phyloP scores from a whole-genome alignment of 441 rosid genomes.

The Rhodomyrtus psidioides region DNA sequence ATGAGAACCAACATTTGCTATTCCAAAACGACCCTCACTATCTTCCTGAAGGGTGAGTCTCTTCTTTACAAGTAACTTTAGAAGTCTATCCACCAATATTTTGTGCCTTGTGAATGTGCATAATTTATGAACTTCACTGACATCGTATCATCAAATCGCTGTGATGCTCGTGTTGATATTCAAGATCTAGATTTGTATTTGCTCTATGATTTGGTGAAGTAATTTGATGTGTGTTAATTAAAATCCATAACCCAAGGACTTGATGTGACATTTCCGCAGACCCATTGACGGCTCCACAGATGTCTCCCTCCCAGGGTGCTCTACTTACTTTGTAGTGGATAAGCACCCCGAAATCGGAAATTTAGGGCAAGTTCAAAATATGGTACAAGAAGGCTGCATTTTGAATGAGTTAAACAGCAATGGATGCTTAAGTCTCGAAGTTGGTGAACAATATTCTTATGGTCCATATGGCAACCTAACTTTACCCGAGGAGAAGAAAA shows the following conservation, averaged over 20 bases:
- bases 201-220: background rate
- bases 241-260: background rate
- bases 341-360: slow-evolving; percentile 48
- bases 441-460: slow-evolving; percentile 49
- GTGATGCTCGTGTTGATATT: background rate
- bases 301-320: slow-evolving; percentile 36
- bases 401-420: slow-evolving; percentile 40
- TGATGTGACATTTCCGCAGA: slow-evolving; percentile 20
- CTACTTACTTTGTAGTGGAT: slow-evolving; percentile 39
- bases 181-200: background rate
- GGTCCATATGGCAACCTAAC: slow-evolving; percentile 22
- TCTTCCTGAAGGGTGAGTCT: slow-evolving; percentile 43
- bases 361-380: slow-evolving; percentile 33
- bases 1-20: slow-evolving; percentile 47
- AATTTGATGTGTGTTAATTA: background rate
- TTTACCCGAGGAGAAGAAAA: slow-evolving; percentile 27
- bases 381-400: slow-evolving; percentile 21
- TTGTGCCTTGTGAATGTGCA: background rate
- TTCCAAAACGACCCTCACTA: slow-evolving; percentile 45
- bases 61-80: background rate
- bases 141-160: background rate
- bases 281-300: slow-evolving; percentile 38
- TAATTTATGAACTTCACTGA: background rate
- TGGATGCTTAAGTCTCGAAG: slow-evolving; percentile 41
- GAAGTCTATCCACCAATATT: background rate